These are phyloP conservation scores for Zygotorulaspora mrakii DNA, from an alignment of 1,139 yeast species.

Conservation along the genomic window DNA sequence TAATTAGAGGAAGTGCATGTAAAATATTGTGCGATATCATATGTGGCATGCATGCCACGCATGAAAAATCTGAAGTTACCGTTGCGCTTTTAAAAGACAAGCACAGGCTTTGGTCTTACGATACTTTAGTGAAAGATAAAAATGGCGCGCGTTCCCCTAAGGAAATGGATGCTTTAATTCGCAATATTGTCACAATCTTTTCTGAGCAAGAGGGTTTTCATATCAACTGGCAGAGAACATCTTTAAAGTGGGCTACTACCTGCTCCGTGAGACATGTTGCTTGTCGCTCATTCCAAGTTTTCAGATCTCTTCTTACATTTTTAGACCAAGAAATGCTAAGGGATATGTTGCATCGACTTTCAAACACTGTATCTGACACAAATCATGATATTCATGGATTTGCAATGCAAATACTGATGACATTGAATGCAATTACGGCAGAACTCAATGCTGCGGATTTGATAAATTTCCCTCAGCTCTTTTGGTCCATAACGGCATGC, in stretches of 20 bases:
- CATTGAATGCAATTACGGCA: slow-evolving; percentile 85
- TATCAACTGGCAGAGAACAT: slow-evolving; percentile 77
- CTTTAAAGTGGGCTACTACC: slow-evolving; percentile 92
- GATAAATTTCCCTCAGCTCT: slow-evolving; percentile 85
- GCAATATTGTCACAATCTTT: slow-evolving; percentile 61
- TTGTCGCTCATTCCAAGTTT: slow-evolving; percentile 90
- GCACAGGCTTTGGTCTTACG: slow-evolving; percentile 73
- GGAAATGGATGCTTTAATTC: slow-evolving; percentile 74
- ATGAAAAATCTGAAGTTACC: slow-evolving; percentile 51
- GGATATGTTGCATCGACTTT: slow-evolving; percentile 89
- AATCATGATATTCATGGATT: slow-evolving; percentile 91
- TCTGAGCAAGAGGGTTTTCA: slow-evolving; percentile 53
- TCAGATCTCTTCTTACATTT: slow-evolving; percentile 72
- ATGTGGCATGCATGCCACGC: slow-evolving; percentile 57
- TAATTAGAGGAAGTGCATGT: slow-evolving; percentile 83
- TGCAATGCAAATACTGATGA: slow-evolving; percentile 95
- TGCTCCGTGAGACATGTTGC: slow-evolving; percentile 98
- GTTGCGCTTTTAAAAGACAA: slow-evolving; percentile 53
- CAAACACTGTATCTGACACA: slow-evolving; percentile 89
- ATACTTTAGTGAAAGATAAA: slow-evolving; percentile 73
- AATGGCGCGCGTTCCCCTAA: slow-evolving; percentile 85
- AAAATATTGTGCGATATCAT: slow-evolving; percentile 71
- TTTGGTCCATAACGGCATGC: slow-evolving; percentile 96
- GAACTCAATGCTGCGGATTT: slow-evolving; percentile 74
- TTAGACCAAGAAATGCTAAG: slow-evolving; percentile 85